Evolutionary conservation across 192 early-diverging fungal species (phyloP), one percentile per base, ranked within the genome.

Genomic region (Gaertneriomyces semiglobifer): DNA sequence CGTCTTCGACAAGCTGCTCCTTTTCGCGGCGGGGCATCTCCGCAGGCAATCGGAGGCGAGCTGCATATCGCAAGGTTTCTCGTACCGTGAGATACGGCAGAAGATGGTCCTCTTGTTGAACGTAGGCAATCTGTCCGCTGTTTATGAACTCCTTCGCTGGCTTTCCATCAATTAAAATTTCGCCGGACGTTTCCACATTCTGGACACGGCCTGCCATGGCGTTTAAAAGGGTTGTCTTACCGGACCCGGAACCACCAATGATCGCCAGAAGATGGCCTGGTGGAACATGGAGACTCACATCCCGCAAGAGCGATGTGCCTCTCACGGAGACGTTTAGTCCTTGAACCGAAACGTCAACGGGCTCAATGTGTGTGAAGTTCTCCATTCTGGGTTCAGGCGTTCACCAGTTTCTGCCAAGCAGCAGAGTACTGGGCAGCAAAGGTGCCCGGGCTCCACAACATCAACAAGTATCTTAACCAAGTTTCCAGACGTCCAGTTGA

Each of bases 111-210:
- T 73, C 57, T 52, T 82, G 81, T 65, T 77, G 69, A 14, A 82
- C 81, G 47, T 79, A 82, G 8, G 78, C 77, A 4, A 74, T 74
- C 55, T 59, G 52, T 12, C 75, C 71, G 42, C 38, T 61, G 47
- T 45, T 59, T 60, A 55, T 56, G 58, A 20, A 74, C 7, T 39
- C 52, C 50, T 43, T 69, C 18, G 52, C 81, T 42, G 87, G 74
- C 38, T 80, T 76, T 14, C 91, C 92, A 68, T 95, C 90, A 40
- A 94, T 86, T 62, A 79, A 74, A n/a, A 95, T 86, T 53, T 85
- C 72, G 6, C 96, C 94, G 42, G 74, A 69, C 10, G 92, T 74
- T 0, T 64, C 76, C 41, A 60, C 50, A 48, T 53, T 89, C 85
- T 41, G 83, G 71, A 63, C 89, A 87, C 74, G 85, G 18, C 66